Conservation (phyloP, 805 yeast species). For the Kuraishia cidri region DNA sequence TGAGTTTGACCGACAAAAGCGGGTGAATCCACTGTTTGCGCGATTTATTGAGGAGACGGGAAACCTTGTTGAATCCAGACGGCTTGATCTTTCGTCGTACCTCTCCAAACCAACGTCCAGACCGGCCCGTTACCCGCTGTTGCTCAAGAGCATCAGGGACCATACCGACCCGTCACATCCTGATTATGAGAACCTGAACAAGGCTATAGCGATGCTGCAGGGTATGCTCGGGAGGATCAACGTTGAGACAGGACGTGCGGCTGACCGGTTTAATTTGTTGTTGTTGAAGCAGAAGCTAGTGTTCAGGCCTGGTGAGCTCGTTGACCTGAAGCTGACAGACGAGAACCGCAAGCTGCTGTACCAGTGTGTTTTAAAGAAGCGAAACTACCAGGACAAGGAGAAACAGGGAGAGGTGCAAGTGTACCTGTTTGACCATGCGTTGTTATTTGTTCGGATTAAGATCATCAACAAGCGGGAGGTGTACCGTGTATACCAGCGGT, state of each 20-base stretch:
- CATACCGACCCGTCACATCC: slow-evolving; percentile 69
- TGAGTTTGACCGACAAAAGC: slow-evolving; percentile 89
- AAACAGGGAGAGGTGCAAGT: slow-evolving; percentile 75
- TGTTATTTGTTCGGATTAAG: slow-evolving; percentile 79
- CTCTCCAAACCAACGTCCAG: slow-evolving; percentile 93
- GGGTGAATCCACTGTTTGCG: slow-evolving; percentile 86
- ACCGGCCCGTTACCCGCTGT: slow-evolving; percentile 87
- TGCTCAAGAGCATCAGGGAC: slow-evolving; percentile 76
- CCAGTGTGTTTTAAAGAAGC: slow-evolving; percentile 67
- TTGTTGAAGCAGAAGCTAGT: slow-evolving; percentile 79
- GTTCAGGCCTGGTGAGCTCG: slow-evolving; percentile 74
- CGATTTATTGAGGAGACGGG: slow-evolving; percentile 88
- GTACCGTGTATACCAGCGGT: slow-evolving; percentile 83
- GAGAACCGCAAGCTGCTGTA: slow-evolving; percentile 74
- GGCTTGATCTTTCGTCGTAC: slow-evolving; percentile 87
- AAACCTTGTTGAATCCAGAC: slow-evolving; percentile 74
- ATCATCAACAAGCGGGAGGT: slow-evolving; percentile 85
- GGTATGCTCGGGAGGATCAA: slow-evolving; percentile 73
- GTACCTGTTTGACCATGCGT: slow-evolving; percentile 81
- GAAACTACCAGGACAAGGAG: slow-evolving; percentile 61
- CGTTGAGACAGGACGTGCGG: slow-evolving; percentile 86
- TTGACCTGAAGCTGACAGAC: slow-evolving; percentile 76
- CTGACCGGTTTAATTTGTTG: slow-evolving; percentile 85
- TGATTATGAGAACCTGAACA: slow-evolving; percentile 59
- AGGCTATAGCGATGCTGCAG: slow-evolving; percentile 68